These are phyloP conservation scores for Plantago coronopus DNA, from an alignment of 305 asterid species.

Conservation along the genomic window DNA sequence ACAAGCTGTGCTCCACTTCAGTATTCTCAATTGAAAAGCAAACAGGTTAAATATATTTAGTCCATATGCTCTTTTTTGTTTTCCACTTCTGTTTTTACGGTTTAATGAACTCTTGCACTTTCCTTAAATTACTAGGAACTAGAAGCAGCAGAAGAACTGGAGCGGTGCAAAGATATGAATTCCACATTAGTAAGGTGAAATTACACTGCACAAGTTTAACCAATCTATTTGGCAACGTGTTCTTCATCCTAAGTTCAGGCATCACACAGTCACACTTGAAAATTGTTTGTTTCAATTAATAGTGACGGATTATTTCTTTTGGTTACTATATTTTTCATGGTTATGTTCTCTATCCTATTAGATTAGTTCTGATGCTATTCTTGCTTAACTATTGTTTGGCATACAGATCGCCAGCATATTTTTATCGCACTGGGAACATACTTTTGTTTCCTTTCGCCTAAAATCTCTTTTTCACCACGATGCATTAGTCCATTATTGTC, in stretches of 20 bases:
- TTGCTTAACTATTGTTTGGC: too few relatives aligned
- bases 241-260: too few relatives aligned
- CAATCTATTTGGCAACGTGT: too few relatives aligned
- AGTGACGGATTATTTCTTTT: too few relatives aligned
- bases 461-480: not conserved
- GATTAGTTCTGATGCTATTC: too few relatives aligned
- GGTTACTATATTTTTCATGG: too few relatives aligned
- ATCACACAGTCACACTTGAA: too few relatives aligned
- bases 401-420: too few relatives aligned
- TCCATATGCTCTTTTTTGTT: not conserved
- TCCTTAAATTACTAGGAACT: slow-evolving; percentile 37
- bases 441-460: too few relatives aligned
- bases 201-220: slow-evolving; percentile 9
- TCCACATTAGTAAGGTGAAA: slow-evolving; percentile 50
- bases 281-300: too few relatives aligned
- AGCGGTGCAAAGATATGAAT: slow-evolving; percentile 40
- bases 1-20: slow-evolving; percentile 23
- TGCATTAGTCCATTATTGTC: slow-evolving; percentile 7
- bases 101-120: slow-evolving; percentile 11
- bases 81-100: not conserved
- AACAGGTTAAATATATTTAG: slow-evolving; percentile 28
- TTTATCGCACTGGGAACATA: too few relatives aligned
- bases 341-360: too few relatives aligned
- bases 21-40: slow-evolving; percentile 27
- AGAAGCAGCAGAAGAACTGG: slow-evolving; percentile 34